A percentile compares a stretch with the other conserved stretches of the same genome.
Conservation (phyloP, 306 rosid species). For the Corylus heterophylla region DNA sequence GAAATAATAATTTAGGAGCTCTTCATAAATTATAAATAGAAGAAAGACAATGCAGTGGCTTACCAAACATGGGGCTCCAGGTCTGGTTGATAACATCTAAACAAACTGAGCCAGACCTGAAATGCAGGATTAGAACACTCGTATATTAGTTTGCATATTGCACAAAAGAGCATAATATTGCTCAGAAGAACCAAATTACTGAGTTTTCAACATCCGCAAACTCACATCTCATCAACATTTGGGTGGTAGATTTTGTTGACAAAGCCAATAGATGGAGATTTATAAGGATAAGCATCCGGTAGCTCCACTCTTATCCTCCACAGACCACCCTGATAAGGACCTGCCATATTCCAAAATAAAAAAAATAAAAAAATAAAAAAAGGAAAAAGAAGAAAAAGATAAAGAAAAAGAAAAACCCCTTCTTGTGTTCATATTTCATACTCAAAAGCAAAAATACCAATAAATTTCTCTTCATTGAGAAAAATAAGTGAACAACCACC, state of each 20-base stretch:
- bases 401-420: background rate
- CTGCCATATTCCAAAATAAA: conserved; percentile 42
- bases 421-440: background rate
- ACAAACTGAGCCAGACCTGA: conserved; percentile 91
- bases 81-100: conserved; percentile 91
- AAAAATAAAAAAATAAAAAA: background rate
- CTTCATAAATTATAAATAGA: background rate
- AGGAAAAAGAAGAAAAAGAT: too few relatives aligned
- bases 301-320: conserved; percentile 90
- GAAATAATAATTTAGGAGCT: background rate
- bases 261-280: conserved; percentile 90
- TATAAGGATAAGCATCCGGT: conserved; percentile 88
- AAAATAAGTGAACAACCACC: conserved; percentile 23
- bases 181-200: conserved; percentile 19
- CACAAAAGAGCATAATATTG: conserved; percentile 2
- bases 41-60: conserved; percentile 24
- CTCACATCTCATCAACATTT: conserved; percentile 94
- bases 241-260: conserved; percentile 88
- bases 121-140: conserved; percentile 28
- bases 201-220: conserved; percentile 15
- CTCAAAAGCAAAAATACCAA: conserved; percentile 29
- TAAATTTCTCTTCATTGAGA: conserved; percentile 21
- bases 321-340: conserved; percentile 75
- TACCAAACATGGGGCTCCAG: conserved; percentile 98
- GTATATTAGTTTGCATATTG: conserved; percentile 25